phyloP scores from a whole-genome alignment of 139 green algal genomes.

The Closterium sp. region DNA sequence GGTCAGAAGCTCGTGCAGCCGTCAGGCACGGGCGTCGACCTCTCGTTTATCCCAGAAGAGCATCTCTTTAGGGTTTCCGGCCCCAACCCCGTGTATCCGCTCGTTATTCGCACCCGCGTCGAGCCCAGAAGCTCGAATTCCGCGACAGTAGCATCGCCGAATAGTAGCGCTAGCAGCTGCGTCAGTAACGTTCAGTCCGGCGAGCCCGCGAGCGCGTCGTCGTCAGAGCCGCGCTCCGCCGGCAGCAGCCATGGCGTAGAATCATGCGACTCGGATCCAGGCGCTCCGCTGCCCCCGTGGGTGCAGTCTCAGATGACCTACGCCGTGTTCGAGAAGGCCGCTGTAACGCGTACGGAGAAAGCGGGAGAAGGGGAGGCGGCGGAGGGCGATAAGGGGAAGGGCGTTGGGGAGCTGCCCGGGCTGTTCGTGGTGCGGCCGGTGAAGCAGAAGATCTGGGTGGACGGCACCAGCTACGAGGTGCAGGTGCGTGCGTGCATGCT shows the following conservation, averaged over 20 bases:
- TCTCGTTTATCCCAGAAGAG: conserved; percentile 2
- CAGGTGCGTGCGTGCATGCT: conserved; percentile 21
- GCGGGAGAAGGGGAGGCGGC: neutral
- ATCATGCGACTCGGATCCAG: conserved; percentile 5
- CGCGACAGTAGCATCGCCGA: neutral
- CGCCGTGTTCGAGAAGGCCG: conserved; percentile 47
- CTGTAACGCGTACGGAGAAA: conserved; percentile 1
- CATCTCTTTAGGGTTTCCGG: conserved; percentile 8
- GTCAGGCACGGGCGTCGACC: conserved; percentile 29
- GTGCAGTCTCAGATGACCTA: conserved; percentile 94
- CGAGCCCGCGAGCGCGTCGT: neutral
- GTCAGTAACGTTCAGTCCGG: neutral
- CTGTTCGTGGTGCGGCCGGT: neutral
- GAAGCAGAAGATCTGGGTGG: conserved; percentile 85
- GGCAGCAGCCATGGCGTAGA: neutral
- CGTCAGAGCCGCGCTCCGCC: conserved; percentile 53
- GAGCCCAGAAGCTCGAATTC: neutral
- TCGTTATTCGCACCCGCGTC: conserved; percentile 35
- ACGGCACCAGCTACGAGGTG: conserved; percentile 85
- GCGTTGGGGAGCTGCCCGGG: neutral
- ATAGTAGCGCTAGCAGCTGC: neutral
- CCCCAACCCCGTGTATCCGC: conserved; percentile 8
- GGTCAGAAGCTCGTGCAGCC: conserved; percentile 44
- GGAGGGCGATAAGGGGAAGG: neutral
- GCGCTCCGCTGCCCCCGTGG: conserved; percentile 60